Base-by-base conservation (phyloP, 2,329 filamentous ascomycete genomes). In the Chaetomiaceae sp. region DNA sequence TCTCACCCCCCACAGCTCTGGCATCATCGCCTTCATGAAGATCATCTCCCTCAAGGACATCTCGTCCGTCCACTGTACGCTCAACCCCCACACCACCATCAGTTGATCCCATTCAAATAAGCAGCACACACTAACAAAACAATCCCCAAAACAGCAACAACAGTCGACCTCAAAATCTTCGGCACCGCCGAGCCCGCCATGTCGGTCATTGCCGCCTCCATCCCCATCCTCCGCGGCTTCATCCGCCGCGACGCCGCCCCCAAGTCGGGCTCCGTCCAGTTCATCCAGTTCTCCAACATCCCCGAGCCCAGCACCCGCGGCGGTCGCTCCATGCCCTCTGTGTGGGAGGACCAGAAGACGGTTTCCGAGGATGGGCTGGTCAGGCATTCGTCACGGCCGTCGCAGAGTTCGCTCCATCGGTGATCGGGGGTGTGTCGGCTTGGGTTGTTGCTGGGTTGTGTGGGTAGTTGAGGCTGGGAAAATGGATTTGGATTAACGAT, bases 11-110 rank as follows among this genome's bases (percentile, higher is more conserved):
- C 14, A 5, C 38, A 55, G 55, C 23, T 43, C 52, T 14, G 56
- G 52, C 5, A 17, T 49, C 17, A 52, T 52, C 21, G 48, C 52
- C 1, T 55, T 58, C 30, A 44, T 57, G 34, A 58, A 58, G 42
- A 54, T 54, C 30, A 33, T 33, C 5, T 33, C 30, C 12, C 30
- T 33, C 30, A 33, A 33, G 12, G 30, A 33, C 14, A 33, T 33
- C 30, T 33, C 30, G 30, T 7, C 10, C 14, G 14, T 7, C 30
- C 10, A 12, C 14, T 33, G 30, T 33, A 33, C 9, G n/a, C n/a
- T n/a, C n/a, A n/a, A n/a, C n/a, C n/a, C n/a, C n/a, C n/a, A n/a
- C n/a, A n/a, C n/a, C n/a, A n/a, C n/a, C n/a, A n/a, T n/a, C n/a
- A n/a, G n/a, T n/a, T n/a, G n/a, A n/a, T n/a, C n/a, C n/a, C n/a